phyloP scores from a whole-genome alignment of 1,284 basidiomycete species.

The Leccinum variabile region DNA sequence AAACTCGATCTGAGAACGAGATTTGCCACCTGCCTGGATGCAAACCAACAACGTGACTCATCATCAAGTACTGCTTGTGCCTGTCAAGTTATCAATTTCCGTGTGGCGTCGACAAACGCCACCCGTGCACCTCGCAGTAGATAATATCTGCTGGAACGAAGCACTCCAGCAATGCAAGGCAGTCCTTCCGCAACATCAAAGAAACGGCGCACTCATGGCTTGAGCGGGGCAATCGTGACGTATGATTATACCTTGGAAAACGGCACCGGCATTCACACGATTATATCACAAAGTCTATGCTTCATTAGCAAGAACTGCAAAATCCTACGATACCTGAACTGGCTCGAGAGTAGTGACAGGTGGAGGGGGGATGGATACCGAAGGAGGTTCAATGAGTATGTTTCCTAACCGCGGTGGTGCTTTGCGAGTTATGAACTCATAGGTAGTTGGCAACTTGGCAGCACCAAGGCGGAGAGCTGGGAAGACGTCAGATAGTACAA shows the following conservation, averaged over 20 bases:
- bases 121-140: not conserved
- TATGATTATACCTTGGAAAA: not conserved
- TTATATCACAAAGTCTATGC: conserved; percentile 6
- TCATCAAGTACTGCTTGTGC: too few relatives aligned
- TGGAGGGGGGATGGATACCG: conserved; percentile 12
- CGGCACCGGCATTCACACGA: not conserved
- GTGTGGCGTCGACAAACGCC: not conserved
- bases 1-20: not conserved
- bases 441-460: conserved; percentile 86
- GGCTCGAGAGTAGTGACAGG: conserved; percentile 20
- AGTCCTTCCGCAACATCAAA: not conserved
- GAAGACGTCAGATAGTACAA: conserved; percentile 5
- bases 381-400: conserved; percentile 50
- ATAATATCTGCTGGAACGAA: not conserved
- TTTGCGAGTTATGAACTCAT: conserved; percentile 81
- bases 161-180: not conserved
- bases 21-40: not conserved
- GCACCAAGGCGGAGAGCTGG: conserved; percentile 86
- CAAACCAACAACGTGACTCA: too few relatives aligned
- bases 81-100: not conserved
- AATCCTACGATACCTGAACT: conserved; percentile 8
- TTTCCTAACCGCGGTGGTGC: conserved; percentile 82
- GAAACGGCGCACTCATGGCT: not conserved
- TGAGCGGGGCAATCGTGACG: not conserved
- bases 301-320: not conserved